These are phyloP conservation scores for Ustilago xerochloae DNA, from an alignment of 1,284 basidiomycete species.

Conservation along the genomic window DNA sequence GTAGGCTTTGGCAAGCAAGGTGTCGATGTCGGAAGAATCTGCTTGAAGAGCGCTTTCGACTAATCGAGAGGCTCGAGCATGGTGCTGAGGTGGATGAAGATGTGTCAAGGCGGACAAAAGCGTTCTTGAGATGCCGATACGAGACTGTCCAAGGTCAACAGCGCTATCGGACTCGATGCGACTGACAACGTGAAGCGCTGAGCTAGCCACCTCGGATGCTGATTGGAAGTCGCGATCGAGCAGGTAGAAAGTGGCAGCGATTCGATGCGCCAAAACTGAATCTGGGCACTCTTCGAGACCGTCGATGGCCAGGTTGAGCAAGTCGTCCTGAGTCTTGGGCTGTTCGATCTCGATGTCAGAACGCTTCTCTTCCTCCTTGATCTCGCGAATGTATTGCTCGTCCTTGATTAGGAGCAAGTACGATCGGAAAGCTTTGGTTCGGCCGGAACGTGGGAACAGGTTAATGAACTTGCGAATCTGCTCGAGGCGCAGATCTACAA, in stretches of 20 bases:
- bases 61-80: slow-evolving; percentile 79
- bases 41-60: slow-evolving; percentile 78
- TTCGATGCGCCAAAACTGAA: slow-evolving; percentile 79
- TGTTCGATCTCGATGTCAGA: slow-evolving; percentile 38
- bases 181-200: slow-evolving; percentile 29
- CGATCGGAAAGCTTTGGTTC: slow-evolving; percentile 41
- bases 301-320: slow-evolving; percentile 69
- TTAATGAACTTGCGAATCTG: slow-evolving; percentile 76
- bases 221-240: slow-evolving; percentile 78
- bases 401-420: slow-evolving; percentile 56
- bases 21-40: slow-evolving; percentile 76
- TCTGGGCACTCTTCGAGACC: slow-evolving; percentile 73
- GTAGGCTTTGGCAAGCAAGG: slow-evolving; percentile 81
- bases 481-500: slow-evolving; percentile 77
- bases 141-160: slow-evolving; percentile 78
- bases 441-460: slow-evolving; percentile 75
- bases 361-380: slow-evolving; percentile 40
- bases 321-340: slow-evolving; percentile 33
- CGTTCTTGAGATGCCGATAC: slow-evolving; percentile 76
- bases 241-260: slow-evolving; percentile 79
- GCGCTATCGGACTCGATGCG: slow-evolving; percentile 71
- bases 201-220: slow-evolving; percentile 48
- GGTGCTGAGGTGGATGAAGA: slow-evolving; percentile 88
- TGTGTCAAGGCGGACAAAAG: slow-evolving; percentile 83
- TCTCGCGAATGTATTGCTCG: slow-evolving; percentile 48